Conservation (phyloP, 179 eudicot species). For the Silene noctiflora region DNA sequence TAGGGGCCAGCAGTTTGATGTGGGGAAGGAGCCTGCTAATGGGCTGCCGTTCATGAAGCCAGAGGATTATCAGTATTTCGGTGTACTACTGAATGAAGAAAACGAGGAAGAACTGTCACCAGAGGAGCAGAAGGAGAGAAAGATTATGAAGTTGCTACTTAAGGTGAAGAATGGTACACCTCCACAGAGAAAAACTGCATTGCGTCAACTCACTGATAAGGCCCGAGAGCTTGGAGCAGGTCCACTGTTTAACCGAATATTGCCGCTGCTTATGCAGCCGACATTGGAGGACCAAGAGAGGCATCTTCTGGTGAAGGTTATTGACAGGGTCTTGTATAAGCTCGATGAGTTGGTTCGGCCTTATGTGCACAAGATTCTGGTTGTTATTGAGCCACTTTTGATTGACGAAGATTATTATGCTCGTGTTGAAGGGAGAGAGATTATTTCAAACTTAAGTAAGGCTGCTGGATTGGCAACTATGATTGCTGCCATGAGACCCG, state of each 20-base stretch:
- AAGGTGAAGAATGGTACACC: conserved; percentile 96
- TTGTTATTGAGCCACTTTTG: conserved; percentile 88
- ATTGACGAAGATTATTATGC: conserved; percentile 97
- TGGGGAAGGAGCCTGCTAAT: conserved; percentile 75
- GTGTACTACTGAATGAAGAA: conserved; percentile 65
- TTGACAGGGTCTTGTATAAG: conserved; percentile 84
- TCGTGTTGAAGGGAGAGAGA: conserved; percentile 95
- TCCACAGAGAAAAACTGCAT: conserved; percentile 90
- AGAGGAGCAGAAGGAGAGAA: conserved; percentile 83
- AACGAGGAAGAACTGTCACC: conserved; percentile 79
- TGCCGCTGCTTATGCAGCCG: conserved; percentile 95
- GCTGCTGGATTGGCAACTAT: conserved; percentile 97
- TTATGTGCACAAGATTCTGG: conserved; percentile 86
- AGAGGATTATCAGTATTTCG: conserved; percentile 78
- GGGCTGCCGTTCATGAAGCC: conserved; percentile 85
- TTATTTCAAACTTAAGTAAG: conserved; percentile 89
- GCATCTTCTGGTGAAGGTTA: conserved; percentile 87
- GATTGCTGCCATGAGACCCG: conserved; percentile 99
- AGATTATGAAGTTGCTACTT: conserved; percentile 76
- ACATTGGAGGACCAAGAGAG: conserved; percentile 94
- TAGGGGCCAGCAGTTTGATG: conserved; percentile 80
- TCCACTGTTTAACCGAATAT: conserved; percentile 70
- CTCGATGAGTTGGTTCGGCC: conserved; percentile 92
- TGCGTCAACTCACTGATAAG: conserved; percentile 89
- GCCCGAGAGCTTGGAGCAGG: conserved; percentile 96